phyloP scores from a whole-genome alignment of 2,329 filamentous ascomycete species.

The Pseudocercospora vitis region DNA sequence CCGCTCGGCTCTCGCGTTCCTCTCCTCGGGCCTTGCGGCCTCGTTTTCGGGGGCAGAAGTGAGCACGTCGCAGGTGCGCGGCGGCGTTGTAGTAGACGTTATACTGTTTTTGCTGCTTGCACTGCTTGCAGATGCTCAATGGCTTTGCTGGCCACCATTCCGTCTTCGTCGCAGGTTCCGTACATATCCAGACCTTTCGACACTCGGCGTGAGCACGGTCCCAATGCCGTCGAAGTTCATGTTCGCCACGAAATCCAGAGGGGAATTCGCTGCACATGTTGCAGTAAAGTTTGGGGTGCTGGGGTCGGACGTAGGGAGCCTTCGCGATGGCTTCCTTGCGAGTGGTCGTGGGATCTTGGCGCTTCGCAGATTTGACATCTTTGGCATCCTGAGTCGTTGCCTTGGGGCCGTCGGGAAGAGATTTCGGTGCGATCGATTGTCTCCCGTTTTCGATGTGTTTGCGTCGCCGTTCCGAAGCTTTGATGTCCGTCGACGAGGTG shows the following conservation, averaged over 20 bases:
- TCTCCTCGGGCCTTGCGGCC: slow-evolving; percentile 58
- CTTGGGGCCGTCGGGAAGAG: slow-evolving; percentile 21
- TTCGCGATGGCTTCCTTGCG: slow-evolving; percentile 46
- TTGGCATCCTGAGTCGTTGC: slow-evolving; percentile 8
- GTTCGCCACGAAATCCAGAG: slow-evolving; percentile 80
- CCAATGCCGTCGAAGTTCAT: slow-evolving; percentile 62
- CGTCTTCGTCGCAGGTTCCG: slow-evolving; percentile 52
- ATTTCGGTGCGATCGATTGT: slow-evolving; percentile 32
- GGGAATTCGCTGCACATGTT: slow-evolving; percentile 68
- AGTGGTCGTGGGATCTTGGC: slow-evolving; percentile 6
- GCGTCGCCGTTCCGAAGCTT: slow-evolving; percentile 31
- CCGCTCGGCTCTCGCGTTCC: slow-evolving; percentile 55
- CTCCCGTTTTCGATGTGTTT: slow-evolving; percentile 36
- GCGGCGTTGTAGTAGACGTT: slow-evolving; percentile 93
- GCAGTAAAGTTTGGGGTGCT: slow-evolving; percentile 71
- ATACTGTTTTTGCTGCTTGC: slow-evolving; percentile 73
- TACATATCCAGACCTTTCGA: slow-evolving; percentile 63
- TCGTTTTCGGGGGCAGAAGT: slow-evolving; percentile 72
- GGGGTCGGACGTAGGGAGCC: slow-evolving; percentile 62
- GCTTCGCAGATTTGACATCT: slow-evolving; percentile 6
- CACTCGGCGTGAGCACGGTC: slow-evolving; percentile 64
- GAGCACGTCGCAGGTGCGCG: slow-evolving; percentile 80
- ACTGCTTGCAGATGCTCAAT: slow-evolving; percentile 80
- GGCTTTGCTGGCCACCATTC: slow-evolving; percentile 55
- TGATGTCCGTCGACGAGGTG: slow-evolving; percentile 23